Base-by-base conservation (phyloP, 352 stramenopile genomes). In the Paralagenidium karlingii region DNA sequence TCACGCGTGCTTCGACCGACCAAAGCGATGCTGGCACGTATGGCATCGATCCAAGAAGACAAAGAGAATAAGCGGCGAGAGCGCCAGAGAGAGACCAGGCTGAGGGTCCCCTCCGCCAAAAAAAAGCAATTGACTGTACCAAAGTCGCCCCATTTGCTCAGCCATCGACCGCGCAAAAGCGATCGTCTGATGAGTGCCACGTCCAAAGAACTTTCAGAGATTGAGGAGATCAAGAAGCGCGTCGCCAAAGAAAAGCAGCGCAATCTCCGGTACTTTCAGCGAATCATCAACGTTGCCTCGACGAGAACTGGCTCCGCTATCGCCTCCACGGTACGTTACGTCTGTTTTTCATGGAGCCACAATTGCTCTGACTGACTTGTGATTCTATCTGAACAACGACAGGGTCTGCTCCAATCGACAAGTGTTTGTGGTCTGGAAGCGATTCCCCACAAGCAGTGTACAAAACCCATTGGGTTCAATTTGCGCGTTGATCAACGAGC, bases 121-220 rank as follows among this genome's bases (percentile, higher is more conserved):
- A n/a, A n/a, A n/a, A n/a, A n/a, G 1, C 63, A 58, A 5, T 55
- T 85, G 21, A 85, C 71, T 31, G 67, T 85, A 29, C 71, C 71
- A 5, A 51, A 69, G 47, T 81, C 65, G 34, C 71, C 71, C 21
- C 79, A 85, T 44, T 71, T 85, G 32, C 57, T 61, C 19, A 33
- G 40, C 13, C 32, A 51, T 12, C 27, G 42, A 38, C 12, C 8
- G 22, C 39, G 34, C 3, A 34, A 63, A 11, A 45, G 51, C 28
- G 63, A 60, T 3, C 53, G 53, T 15, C 59, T 64, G 55, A 50
- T 85, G 22, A 85, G 68, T 16, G 54, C 53, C 38, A 85, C 71
- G 38, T 82, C 71, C n/a, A 63, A 68, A 31, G 71, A 85, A 43
- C 30, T 85, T 28, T 51, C 67, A 40, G 71, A 85, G 53, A 85